Evolutionary conservation across 805 yeast species (phyloP), one percentile per base, ranked within the genome.

Genomic region (Wickerhamomyces rabaulensis): DNA sequence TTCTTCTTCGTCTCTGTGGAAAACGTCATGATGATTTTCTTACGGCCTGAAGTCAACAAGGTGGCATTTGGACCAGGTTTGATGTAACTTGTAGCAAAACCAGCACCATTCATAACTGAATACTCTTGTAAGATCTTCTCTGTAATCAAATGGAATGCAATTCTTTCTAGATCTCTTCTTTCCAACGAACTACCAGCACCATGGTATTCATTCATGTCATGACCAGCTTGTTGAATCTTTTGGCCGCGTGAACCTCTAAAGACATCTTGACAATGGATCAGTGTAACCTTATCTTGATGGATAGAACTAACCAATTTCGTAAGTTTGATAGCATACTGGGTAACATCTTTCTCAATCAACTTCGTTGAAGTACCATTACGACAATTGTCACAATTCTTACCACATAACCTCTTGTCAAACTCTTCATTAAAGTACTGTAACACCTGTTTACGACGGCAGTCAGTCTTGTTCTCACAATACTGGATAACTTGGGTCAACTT

Each of bases 381-480:
- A 70, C 99, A 92, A 61, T 90, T 90, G 66, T 94, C 99, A 70
- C 99, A 94, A 51, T 80, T 76, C 49, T 79, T 78, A 13, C 69
- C 64, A 62, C 99, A 94, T 16, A 74, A 67, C 20, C 63, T 68
- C 9, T 84, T 72, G 50, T 87, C 79, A 60, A 92, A 91, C 6
- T 67, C 68, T 61, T 94, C 99, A 64, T 88, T 87, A 68, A 94
- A 94, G 60, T 91, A 94, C 43, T 87, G 92, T 43, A 94, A 70
- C 3, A 94, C 96, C 55, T 90, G 91, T 56, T 82, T 79, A 51
- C 98, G 75, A 46, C 99, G 78, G 63, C 99, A 94, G 62, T 91
- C 97, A 4, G 91, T 82, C 10, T 76, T 74, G 63, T 94, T 92
- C 51, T 91, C 97, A 67, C 98, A 92, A 61, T 89, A 94, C 60